Evolutionary conservation across 176 grass and related monocot genomes (phyloP), one percentile per base, ranked within the genome.

Genomic region (Oryza longistaminata): DNA sequence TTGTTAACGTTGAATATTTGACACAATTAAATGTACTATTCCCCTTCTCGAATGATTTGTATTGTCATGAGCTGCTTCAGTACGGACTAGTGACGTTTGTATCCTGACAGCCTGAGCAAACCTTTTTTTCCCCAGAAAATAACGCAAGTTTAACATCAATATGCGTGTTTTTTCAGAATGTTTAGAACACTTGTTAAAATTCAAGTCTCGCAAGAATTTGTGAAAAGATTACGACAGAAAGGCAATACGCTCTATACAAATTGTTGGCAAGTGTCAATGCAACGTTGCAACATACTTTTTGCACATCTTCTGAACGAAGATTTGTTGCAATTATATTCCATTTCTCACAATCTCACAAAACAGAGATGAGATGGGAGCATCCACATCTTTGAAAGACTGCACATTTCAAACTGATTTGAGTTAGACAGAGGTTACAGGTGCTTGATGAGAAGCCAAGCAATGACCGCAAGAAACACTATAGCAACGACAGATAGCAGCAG

Each of bases 381-480:
- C 21, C 61, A 68, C 11, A 19, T 52, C 5, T 73, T 66, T 50
- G 10, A 66, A 75, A 66, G 72, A 21, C 43, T 75, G 82, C 45
- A 84, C 72, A 67, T 37, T 40, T 40, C 29, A 76, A 40, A 76
- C 58, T 26, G 61, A 25, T 33, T 66, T 12, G 29, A 68, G 58
- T 14, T 40, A 27, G 13, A 29, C 50, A 15, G 35, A 72, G 45
- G 21, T 88, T 88, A 95, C 90, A 92, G 27, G 71, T 95, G 86
- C 75, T 95, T 95, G 45, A 95, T 76, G 39, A 95, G 88, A 71
- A 87, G 72, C 90, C 90, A 90, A 33, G 66, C 85, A 35, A 92
- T 86, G 33, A 81, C 85, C 40, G 64, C 83, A 53, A 90, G 88
- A 81, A 92, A 79, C 53, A 92, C 88, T 78, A 90, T 92, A 58